Evolutionary conservation across 2,329 filamentous ascomycete species (phyloP), one percentile per base, ranked within the genome.

Genomic region (Aspergillus sp.): DNA sequence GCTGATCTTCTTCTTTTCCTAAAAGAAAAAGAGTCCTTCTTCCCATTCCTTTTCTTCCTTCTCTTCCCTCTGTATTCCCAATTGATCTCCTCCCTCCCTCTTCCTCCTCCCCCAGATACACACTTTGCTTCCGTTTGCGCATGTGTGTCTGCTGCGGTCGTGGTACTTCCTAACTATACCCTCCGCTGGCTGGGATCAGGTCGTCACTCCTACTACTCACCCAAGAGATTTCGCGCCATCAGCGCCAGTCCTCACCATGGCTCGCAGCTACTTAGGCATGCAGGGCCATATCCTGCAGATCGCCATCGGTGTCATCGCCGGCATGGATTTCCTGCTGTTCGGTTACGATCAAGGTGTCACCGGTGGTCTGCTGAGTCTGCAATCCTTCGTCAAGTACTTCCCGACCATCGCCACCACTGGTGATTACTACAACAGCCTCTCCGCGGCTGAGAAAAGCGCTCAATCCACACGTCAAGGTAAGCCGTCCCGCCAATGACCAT

Each of bases 231-330:
- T 45, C 42, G 4, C n/a, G 22, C 24, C 9, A 6, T 16, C 42
- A 4, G 14, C 36, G 7, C 6, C 14, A 38, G 14, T 24, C 33
- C 20, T 41, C 52, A 65, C 52, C 13, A 67, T 64, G 58, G 50
- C 54, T 32, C 59, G 61, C 36, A 61, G 58, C 19, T 75, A 69
- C 54, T 65, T 73, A 56, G 73, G 73, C 61, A 68, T 76, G 13
- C 65, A 64, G 54, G 75, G 75, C 66, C 63, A 63, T 44, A 63
- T 61, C 46, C 67, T 77, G 33, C 71, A 75, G 51, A 59, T 75
- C 26, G 73, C 73, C 44, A 74, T 77, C 57, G 71, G 72, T 24
- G 50, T 75, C 13, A 69, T 76, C 53, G 75, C 75, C 30, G 74
- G 74, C 40, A 65, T 74, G 53, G 74, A 76, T 54, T 72, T 72